A percentile compares a stretch with the other conserved stretches of the same genome.
These are phyloP conservation scores for Heliocybe sulcata DNA, from an alignment of 1,284 basidiomycete species.

Conservation along the genomic window DNA sequence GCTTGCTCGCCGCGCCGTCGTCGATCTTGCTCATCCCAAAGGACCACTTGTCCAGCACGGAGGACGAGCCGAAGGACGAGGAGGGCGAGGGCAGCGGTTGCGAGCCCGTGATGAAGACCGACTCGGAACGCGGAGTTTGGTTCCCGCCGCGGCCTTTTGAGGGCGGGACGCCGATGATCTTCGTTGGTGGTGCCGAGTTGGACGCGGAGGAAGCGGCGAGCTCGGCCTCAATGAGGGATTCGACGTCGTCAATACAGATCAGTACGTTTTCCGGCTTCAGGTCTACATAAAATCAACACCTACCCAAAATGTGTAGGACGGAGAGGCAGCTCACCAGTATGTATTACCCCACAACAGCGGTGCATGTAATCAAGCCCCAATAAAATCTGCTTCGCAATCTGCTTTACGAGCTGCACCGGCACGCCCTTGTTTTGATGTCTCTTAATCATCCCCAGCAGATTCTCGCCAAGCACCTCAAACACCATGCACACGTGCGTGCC, in stretches of 20 bases:
- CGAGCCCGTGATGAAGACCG: constrained; percentile 88
- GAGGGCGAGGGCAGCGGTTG: constrained; percentile 85
- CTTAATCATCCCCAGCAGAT: constrained; percentile 96
- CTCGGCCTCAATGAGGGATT: constrained; percentile 87
- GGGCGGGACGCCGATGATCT: constrained; percentile 92
- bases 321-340: constrained; percentile 74
- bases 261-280: constrained; percentile 98
- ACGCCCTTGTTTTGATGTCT: constrained; percentile 94
- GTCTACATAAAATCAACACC: constrained; percentile 40
- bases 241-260: constrained; percentile 96
- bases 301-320: too few relatives aligned
- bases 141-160: constrained; percentile 94
- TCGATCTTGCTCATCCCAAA: constrained; percentile 89
- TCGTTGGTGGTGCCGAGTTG: constrained; percentile 50
- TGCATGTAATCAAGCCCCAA: constrained; percentile 98
- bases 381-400: constrained; percentile 95
- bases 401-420: constrained; percentile 88
- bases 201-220: constrained; percentile 49
- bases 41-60: constrained; percentile 86
- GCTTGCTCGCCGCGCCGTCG: constrained; percentile 21
- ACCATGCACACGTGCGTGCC: constrained; percentile 99
- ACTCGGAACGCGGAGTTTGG: constrained; percentile 90
- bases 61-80: constrained; percentile 63
- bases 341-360: constrained; percentile 91
- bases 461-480: constrained; percentile 97